Evolutionary conservation across 345 rosid species (phyloP).

Genomic region (Balakata baccata): DNA sequence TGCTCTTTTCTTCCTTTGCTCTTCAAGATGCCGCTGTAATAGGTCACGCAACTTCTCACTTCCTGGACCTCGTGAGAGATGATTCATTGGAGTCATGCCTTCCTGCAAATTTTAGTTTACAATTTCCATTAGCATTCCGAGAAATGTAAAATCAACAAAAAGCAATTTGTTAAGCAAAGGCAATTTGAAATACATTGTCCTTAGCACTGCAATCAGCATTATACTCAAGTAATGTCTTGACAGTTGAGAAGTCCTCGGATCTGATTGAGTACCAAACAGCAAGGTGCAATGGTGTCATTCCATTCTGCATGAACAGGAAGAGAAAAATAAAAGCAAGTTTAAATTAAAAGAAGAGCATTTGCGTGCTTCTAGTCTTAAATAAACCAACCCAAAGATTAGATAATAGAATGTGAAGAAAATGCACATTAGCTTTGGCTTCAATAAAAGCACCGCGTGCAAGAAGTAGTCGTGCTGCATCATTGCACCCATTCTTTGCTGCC

Average conservation of each 20-base stretch:
- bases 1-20: constrained; percentile 78
- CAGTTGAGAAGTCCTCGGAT: constrained; percentile 72
- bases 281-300: constrained; percentile 97
- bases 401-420: constrained; percentile 17
- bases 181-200: constrained; percentile 57
- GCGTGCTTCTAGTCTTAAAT: constrained; percentile 12
- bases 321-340: constrained; percentile 4
- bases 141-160: constrained; percentile 11
- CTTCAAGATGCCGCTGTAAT: constrained; percentile 56
- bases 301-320: constrained; percentile 57
- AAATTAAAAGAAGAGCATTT: constrained; percentile 8
- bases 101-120: constrained; percentile 50
- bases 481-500: constrained; percentile 97
- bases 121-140: constrained; percentile 13
- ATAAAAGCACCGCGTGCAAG: constrained; percentile 81
- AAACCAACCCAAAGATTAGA: not conserved
- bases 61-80: constrained; percentile 75
- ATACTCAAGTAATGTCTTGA: constrained; percentile 71
- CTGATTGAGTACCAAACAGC: constrained; percentile 93
- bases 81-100: constrained; percentile 86
- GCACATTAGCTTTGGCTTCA: constrained; percentile 89
- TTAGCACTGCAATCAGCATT: constrained; percentile 87
- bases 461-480: constrained; percentile 70
- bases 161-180: not conserved
- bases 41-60: constrained; percentile 63